Conservation (phyloP, 1,284 basidiomycete species). For the Xerocomus alliaceus region DNA sequence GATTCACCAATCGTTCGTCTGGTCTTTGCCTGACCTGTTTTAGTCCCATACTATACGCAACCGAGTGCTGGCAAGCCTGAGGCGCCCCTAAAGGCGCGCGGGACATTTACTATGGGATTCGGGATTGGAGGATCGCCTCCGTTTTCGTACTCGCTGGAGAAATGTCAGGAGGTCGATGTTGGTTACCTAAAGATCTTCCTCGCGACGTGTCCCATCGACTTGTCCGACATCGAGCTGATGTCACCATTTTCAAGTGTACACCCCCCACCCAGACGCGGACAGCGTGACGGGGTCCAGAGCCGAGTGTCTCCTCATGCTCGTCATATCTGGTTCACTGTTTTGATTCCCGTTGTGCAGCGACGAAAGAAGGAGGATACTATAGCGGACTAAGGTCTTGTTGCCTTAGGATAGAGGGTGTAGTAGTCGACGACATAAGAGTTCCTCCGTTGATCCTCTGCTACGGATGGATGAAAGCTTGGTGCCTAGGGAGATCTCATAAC, state of each 20-base stretch:
- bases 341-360: constrained; percentile 2
- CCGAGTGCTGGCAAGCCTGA: neutral
- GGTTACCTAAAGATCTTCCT: constrained; percentile 30
- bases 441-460: too few species aligned
- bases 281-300: neutral
- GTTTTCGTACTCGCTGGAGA: constrained; percentile 9
- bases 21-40: neutral
- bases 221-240: constrained; percentile 17
- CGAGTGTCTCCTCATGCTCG: neutral
- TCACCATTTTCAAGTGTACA: constrained; percentile 16
- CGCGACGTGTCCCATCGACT: constrained; percentile 23
- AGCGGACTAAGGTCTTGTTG: too few species aligned
- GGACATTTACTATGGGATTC: constrained; percentile 20
- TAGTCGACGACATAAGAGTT: too few species aligned
- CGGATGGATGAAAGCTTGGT: too few species aligned
- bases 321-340: neutral
- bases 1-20: neutral
- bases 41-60: constrained; percentile 23
- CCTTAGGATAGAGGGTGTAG: too few species aligned
- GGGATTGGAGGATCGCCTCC: constrained; percentile 14
- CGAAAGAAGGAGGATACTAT: neutral
- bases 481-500: too few species aligned
- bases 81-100: constrained; percentile 1
- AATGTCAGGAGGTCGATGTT: constrained; percentile 21
- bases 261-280: neutral